A percentile compares a stretch with the other conserved stretches of the same genome.
Evolutionary conservation across 2,329 filamentous ascomycete genomes (phyloP).

Genomic region (Torrubiella hemipterigena): DNA sequence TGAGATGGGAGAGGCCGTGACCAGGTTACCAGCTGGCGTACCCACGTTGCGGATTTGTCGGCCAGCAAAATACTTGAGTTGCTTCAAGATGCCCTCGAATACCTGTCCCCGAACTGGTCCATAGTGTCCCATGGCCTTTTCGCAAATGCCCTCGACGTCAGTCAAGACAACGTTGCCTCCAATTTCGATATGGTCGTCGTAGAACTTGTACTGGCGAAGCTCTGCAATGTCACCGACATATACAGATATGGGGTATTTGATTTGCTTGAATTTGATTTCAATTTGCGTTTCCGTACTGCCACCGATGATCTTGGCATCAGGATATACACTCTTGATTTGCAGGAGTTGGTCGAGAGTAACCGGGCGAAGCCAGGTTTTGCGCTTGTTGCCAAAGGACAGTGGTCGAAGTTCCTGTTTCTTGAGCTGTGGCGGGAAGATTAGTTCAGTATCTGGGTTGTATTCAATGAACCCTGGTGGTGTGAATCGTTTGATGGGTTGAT

Average conservation of each 20-base stretch:
- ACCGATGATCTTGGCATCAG: slow-evolving; percentile 85
- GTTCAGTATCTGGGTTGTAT: slow-evolving; percentile 84
- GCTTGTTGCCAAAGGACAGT: slow-evolving; percentile 84
- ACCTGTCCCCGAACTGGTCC: slow-evolving; percentile 61
- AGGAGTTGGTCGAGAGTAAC: slow-evolving; percentile 77
- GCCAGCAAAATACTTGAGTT: slow-evolving; percentile 89
- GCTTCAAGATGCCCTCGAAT: slow-evolving; percentile 84
- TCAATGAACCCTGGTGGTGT: slow-evolving; percentile 86
- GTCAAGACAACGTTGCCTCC: slow-evolving; percentile 89
- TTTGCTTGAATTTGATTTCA: slow-evolving; percentile 93
- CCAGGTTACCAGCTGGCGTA: slow-evolving; percentile 87
- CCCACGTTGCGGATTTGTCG: slow-evolving; percentile 96
- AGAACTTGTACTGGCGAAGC: slow-evolving; percentile 67
- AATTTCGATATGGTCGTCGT: slow-evolving; percentile 75
- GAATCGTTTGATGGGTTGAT: slow-evolving; percentile 53
- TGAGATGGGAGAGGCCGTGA: slow-evolving; percentile 90
- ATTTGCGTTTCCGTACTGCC: slow-evolving; percentile 97
- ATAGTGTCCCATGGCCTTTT: slow-evolving; percentile 68
- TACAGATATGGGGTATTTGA: slow-evolving; percentile 81
- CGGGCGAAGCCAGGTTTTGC: slow-evolving; percentile 86
- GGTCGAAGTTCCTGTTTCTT: slow-evolving; percentile 74
- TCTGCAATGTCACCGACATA: slow-evolving; percentile 91
- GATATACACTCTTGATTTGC: slow-evolving; percentile 78
- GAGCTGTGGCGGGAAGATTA: slow-evolving; percentile 84
- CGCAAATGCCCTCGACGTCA: slow-evolving; percentile 76